Base-by-base conservation (phyloP, 345 rosid species). In the Brassica carinata region DNA sequence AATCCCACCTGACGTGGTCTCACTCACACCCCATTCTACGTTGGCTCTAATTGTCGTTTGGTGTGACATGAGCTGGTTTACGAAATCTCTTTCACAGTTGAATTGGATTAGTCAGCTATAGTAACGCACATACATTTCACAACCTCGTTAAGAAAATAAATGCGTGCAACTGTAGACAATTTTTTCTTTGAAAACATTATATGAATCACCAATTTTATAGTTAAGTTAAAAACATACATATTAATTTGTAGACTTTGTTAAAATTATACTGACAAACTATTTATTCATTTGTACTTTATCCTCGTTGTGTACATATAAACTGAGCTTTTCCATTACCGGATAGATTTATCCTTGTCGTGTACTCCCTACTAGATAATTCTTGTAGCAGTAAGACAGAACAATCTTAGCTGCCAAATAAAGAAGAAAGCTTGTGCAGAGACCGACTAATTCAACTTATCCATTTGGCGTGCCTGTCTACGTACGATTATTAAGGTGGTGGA, bases 1-100 rank as follows among this genome's bases (percentile, higher is more conserved):
- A 80, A 69, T 63, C 34, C 45, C 75, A 80, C 83, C 79, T 80
- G 79, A 75, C 79, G 76, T 80, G 83, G 83, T 80, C 79, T 27
- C 75, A 74, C 67, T 74, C 71, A 43, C 75, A 74, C 75, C 83
- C 66, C 70, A 72, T 40, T 63, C 10, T 34, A 57, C 59, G 17
- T 43, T 40, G 48, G 62, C 73, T 72, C 73, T 55, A 18, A 29
- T 57, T 40, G 55, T 61, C 45, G 66, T 68, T 61, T 58, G 64
- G 67, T 67, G 8, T 29, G 30, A 61, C 69, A 67, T 61, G 82
- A 67, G 55, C 74, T 79, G 69, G 78, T 73, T 73, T 72, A 53
- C 70, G n/a, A 59, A 69, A 19, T 59, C 74, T 67, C 82, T 79
- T 73, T 79, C 74, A 53, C 51, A 63, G 19, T 69, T 69, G 80